A percentile compares a stretch with the other conserved stretches of the same genome.
Evolutionary conservation across 2,329 filamentous ascomycete genomes (phyloP).

Genomic region (Aschersonia sp.): DNA sequence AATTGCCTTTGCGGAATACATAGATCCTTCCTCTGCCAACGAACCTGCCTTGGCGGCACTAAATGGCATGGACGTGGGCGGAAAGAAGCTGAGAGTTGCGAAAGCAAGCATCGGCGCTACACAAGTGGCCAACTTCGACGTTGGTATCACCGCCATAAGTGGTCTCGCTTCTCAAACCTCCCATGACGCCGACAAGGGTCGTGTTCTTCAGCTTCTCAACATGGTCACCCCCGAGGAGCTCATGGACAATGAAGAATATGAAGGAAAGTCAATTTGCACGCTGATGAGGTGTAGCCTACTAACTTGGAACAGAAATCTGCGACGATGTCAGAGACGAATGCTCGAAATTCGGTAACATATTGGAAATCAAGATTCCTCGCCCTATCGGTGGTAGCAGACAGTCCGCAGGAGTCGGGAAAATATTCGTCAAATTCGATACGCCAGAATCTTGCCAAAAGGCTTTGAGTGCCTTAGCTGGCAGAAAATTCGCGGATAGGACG

Average conservation of each 20-base stretch:
- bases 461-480: slow-evolving; percentile 74
- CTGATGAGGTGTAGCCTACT: neutral
- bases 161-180: slow-evolving; percentile 87
- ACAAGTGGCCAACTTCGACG: slow-evolving; percentile 84
- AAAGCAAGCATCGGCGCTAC: slow-evolving; percentile 87
- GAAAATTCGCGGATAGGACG: slow-evolving; percentile 92
- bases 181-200: slow-evolving; percentile 61
- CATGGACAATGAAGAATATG: slow-evolving; percentile 86
- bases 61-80: slow-evolving; percentile 85
- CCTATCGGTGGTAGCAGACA: slow-evolving; percentile 72
- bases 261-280: slow-evolving; percentile 43
- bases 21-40: slow-evolving; percentile 54
- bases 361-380: slow-evolving; percentile 86
- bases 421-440: slow-evolving; percentile 85
- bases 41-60: slow-evolving; percentile 79
- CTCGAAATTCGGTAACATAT: slow-evolving; percentile 70
- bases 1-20: slow-evolving; percentile 93
- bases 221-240: slow-evolving; percentile 97
- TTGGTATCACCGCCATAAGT: slow-evolving; percentile 95
- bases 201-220: slow-evolving; percentile 85
- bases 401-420: slow-evolving; percentile 86
- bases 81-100: slow-evolving; percentile 69
- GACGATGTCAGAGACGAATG: slow-evolving; percentile 93
- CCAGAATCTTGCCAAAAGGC: slow-evolving; percentile 70
- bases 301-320: slow-evolving; percentile 59